Conservation (phyloP, 208 protist species). For the Acanthamoeba castellanii region DNA sequence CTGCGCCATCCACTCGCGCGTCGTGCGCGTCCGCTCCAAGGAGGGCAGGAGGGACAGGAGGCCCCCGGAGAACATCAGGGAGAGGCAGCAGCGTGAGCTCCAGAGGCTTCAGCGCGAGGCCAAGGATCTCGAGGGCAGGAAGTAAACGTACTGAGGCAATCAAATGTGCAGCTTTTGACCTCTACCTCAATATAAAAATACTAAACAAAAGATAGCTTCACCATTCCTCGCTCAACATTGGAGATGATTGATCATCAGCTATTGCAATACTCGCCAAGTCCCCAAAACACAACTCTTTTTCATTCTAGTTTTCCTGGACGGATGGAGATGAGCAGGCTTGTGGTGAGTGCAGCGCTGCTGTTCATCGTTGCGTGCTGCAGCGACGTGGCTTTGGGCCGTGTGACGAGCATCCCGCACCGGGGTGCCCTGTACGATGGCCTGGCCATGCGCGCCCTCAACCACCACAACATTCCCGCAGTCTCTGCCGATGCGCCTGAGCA, state of each 20-base stretch:
- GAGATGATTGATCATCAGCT: neutral
- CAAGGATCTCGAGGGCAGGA: constrained; percentile 61
- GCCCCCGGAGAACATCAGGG: constrained; percentile 87
- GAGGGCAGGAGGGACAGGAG: constrained; percentile 88
- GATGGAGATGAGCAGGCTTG: neutral
- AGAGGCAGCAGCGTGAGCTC: constrained; percentile 56
- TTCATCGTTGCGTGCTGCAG: neutral
- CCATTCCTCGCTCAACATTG: neutral
- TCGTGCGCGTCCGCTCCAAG: constrained; percentile 94
- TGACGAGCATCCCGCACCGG: constrained; percentile 48
- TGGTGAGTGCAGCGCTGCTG: neutral
- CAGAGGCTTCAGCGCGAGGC: constrained; percentile 65
- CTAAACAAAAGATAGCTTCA: neutral
- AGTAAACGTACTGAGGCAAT: constrained; percentile 30
- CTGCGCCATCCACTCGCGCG: constrained; percentile 99
- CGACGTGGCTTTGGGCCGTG: constrained; percentile 9
- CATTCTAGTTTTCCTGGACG: neutral
- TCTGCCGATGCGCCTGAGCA: constrained; percentile 14
- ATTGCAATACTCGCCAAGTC: neutral
- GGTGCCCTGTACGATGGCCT: constrained; percentile 28
- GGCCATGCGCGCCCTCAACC: constrained; percentile 3
- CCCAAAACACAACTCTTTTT: neutral
- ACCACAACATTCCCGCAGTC: neutral
- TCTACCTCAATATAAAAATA: constrained; percentile 10
- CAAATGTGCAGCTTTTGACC: neutral